phyloP scores from a whole-genome alignment of 192 early-diverging fungal genomes.

The Umbelopsis isabellina region DNA sequence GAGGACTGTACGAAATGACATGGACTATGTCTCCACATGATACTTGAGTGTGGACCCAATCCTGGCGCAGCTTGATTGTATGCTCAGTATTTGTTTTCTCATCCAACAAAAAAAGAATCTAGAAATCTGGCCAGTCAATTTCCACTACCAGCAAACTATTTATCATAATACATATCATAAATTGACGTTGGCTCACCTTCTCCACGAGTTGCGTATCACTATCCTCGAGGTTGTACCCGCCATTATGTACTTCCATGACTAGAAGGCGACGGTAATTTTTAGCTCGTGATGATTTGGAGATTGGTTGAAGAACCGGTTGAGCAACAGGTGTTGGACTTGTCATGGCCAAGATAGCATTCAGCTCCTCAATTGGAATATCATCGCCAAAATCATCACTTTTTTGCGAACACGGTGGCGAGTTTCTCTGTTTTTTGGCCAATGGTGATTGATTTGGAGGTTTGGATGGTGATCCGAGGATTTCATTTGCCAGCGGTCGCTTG shows the following conservation, averaged over 20 bases:
- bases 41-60: constrained; percentile 66
- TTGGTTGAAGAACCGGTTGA: neutral
- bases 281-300: neutral
- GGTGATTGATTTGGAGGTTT: neutral
- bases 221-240: neutral
- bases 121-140: neutral
- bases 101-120: constrained; percentile 22
- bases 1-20: constrained; percentile 43
- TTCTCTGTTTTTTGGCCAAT: neutral
- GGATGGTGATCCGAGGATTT: too few relatives aligned
- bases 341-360: constrained; percentile 10
- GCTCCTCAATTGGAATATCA: constrained; percentile 28
- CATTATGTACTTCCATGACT: constrained; percentile 9
- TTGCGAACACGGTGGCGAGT: neutral
- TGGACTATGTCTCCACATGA: constrained; percentile 70
- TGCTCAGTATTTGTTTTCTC: constrained; percentile 1
- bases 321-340: neutral
- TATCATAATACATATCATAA: too few relatives aligned
- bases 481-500: neutral
- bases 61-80: constrained; percentile 60
- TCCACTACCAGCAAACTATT: too few relatives aligned
- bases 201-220: neutral
- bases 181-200: neutral
- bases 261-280: constrained; percentile 11
- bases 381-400: constrained; percentile 29